Conservation (phyloP, 441 rosid species). For the Aquilaria agallochum region DNA sequence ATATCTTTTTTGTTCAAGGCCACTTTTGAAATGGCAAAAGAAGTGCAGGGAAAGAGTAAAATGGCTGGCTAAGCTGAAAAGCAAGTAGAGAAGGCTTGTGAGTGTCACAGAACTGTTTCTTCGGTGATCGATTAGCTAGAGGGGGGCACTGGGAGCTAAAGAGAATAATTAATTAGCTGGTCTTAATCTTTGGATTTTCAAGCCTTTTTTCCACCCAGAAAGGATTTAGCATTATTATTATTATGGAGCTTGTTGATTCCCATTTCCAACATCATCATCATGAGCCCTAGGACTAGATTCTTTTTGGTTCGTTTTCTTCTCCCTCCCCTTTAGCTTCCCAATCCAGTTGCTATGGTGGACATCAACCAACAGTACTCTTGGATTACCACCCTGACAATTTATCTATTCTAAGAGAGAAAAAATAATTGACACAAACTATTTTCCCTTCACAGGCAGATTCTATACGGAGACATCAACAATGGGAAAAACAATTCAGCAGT, state of each 20-base stretch:
- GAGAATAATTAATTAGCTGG: slow-evolving; percentile 17
- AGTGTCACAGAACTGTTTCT: slow-evolving; percentile 41
- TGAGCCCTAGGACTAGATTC: slow-evolving; percentile 26
- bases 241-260: slow-evolving; percentile 75
- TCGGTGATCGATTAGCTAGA: slow-evolving; percentile 11
- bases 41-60: slow-evolving; percentile 35
- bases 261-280: slow-evolving; percentile 53
- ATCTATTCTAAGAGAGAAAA: too few relatives aligned
- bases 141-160: slow-evolving; percentile 13
- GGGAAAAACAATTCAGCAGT: too few relatives aligned
- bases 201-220: slow-evolving; percentile 18
- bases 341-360: slow-evolving; percentile 50
- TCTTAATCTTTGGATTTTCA: slow-evolving; percentile 74
- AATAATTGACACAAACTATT: too few relatives aligned
- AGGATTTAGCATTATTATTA: slow-evolving; percentile 20
- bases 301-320: slow-evolving; percentile 23
- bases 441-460: too few relatives aligned
- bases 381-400: slow-evolving; percentile 44
- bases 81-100: slow-evolving; percentile 32
- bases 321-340: slow-evolving; percentile 34
- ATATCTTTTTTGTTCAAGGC: slow-evolving; percentile 9
- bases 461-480: too few relatives aligned
- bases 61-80: slow-evolving; percentile 15
- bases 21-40: slow-evolving; percentile 28
- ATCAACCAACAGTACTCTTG: slow-evolving; percentile 39